Evolutionary conservation across 306 rosid species (phyloP).

Genomic region (Malus sieversii): DNA sequence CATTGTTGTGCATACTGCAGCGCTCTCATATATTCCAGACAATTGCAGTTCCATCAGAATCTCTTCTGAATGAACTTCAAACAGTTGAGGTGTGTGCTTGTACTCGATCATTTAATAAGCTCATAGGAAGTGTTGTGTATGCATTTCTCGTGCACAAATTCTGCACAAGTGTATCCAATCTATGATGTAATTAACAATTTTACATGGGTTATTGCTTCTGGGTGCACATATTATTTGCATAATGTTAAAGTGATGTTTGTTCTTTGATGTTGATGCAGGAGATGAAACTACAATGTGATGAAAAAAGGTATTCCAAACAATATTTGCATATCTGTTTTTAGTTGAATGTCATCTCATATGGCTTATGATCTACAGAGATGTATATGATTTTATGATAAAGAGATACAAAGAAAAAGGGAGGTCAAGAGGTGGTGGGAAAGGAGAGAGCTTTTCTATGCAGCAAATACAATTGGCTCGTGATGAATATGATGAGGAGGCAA

Average conservation of each 20-base stretch:
- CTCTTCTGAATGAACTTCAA: constrained; percentile 93
- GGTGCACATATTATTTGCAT: not conserved
- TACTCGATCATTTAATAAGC: not conserved
- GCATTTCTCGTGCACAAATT: not conserved
- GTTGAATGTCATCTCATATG: constrained; percentile 18
- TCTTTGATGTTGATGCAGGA: constrained; percentile 64
- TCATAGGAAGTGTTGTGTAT: constrained; percentile 1
- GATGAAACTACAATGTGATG: constrained; percentile 96
- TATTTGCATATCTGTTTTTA: not conserved
- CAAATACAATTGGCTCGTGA: constrained; percentile 77
- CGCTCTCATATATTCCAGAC: constrained; percentile 87
- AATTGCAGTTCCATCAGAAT: constrained; percentile 83
- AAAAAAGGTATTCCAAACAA: constrained; percentile 62
- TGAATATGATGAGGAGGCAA: constrained; percentile 92
- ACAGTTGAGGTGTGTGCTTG: constrained; percentile 73
- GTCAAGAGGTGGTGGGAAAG: constrained; percentile 63
- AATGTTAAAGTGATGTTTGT: not conserved
- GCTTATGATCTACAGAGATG: constrained; percentile 57
- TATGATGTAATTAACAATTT: not conserved
- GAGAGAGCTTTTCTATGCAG: constrained; percentile 61
- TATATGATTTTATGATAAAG: constrained; percentile 62
- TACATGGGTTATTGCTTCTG: not conserved
- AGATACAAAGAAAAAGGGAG: constrained; percentile 76
- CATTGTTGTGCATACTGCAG: constrained; percentile 42
- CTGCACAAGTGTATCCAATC: not conserved